Conservation (phyloP, 2,329 filamentous ascomycete species). For the Fusarium nygamai region DNA sequence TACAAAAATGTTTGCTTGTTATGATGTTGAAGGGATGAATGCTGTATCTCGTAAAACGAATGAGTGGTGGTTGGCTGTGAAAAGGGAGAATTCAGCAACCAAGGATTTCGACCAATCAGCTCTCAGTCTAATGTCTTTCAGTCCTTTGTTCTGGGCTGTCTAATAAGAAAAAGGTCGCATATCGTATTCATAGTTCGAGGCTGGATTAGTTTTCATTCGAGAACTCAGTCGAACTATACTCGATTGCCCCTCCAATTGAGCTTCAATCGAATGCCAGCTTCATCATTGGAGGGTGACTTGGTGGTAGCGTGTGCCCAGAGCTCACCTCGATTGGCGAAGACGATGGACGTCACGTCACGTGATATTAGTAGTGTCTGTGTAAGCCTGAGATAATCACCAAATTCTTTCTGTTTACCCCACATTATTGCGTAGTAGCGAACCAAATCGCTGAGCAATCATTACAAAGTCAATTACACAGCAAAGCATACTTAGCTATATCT, state of each 20-base stretch:
- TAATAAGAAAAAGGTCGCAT: neutral
- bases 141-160: neutral
- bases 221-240: neutral
- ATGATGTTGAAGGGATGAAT: neutral
- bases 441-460: constrained; percentile 42
- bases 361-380: constrained; percentile 22
- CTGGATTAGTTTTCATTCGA: neutral
- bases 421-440: constrained; percentile 1
- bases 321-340: neutral
- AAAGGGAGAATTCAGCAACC: constrained; percentile 1
- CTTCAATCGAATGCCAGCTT: neutral
- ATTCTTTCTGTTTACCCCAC: neutral
- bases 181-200: neutral
- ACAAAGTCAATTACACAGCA: constrained; percentile 27
- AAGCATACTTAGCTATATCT: constrained; percentile 33
- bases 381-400: constrained; percentile 34
- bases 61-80: constrained; percentile 15
- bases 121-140: neutral
- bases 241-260: neutral
- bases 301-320: neutral
- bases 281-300: neutral
- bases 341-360: constrained; percentile 12
- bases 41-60: neutral
- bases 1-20: neutral
- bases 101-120: constrained; percentile 8